Base-by-base conservation (phyloP, 139 green algal genomes). In the Pseudopediastrum boryanum region DNA sequence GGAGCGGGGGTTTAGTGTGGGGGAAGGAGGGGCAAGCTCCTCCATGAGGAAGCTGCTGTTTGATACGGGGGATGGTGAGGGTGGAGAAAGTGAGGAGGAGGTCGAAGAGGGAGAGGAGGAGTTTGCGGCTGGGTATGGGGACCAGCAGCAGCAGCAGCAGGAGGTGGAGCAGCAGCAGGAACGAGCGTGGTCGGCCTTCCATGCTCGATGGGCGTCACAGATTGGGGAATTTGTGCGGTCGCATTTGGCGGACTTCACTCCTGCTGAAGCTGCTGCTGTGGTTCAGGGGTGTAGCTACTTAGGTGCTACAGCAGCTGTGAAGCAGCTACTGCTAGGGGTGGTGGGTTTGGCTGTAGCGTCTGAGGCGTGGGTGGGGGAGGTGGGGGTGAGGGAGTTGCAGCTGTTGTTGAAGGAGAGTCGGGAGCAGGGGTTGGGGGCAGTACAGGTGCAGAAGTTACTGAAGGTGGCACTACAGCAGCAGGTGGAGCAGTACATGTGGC, bases 401-500 rank as follows among this genome's bases (percentile, higher is more conserved):
- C 3, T 66, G 58, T 36, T 4, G 29, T 29, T 31, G n/a, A 23
- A 21, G 8, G 29, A 35, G 23, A 31, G 35, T 1, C 36, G 4
- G 29, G 33, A 9, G 19, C 1, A 10, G 4, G 19, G 10, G 29
- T 9, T 68, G 27, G 12, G 35, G 16, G 13, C 33, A 43, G 10
- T 16, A 19, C 59, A 10, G 33, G 8, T 66, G 31, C 29, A 16
- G 35, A 48, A 5, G 6, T 6, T 50, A 1, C 61, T 69, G 8
- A 21, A 3, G 8, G 7, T 35, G 36, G 31, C 46, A 2, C 56
- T 80, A 61, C 43, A 72, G 73, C 42, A 70, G n/a, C 41, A 52
- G 52, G 44, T 80, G 73, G 56, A 72, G 73, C 42, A 70, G n/a
- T 31, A 52, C 42, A 36, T 80, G 2, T 80, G 59, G 73, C 10